phyloP scores from a whole-genome alignment of 2,329 filamentous ascomycete genomes.

The Phyllosticta paracitricarpa region DNA sequence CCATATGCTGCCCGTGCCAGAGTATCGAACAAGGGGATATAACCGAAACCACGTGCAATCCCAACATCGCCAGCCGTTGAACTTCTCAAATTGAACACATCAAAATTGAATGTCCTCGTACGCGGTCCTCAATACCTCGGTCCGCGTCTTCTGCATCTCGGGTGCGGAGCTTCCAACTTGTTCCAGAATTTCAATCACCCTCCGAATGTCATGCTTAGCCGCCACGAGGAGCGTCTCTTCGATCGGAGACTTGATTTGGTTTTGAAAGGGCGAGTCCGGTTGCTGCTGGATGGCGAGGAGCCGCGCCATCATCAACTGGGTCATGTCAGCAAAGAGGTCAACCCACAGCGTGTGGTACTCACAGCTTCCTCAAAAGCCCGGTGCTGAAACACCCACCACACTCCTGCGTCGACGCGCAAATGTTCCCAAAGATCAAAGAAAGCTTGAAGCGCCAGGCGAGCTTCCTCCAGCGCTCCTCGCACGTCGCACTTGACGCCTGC shows the following conservation, averaged over 20 bases:
- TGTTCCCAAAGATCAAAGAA: slow-evolving; percentile 65
- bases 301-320: slow-evolving; percentile 29
- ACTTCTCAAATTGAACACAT: not conserved
- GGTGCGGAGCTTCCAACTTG: slow-evolving; percentile 30
- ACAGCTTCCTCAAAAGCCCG: slow-evolving; percentile 68
- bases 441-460: slow-evolving; percentile 61
- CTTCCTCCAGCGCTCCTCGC: slow-evolving; percentile 61
- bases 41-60: too few relatives aligned
- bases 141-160: slow-evolving; percentile 40
- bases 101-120: slow-evolving; percentile 32
- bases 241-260: slow-evolving; percentile 17
- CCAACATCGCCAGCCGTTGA: not conserved
- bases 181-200: slow-evolving; percentile 38
- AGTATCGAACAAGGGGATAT: too few relatives aligned
- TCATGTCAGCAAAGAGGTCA: not conserved
- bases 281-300: slow-evolving; percentile 28
- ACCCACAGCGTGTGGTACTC: slow-evolving; percentile 34
- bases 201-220: slow-evolving; percentile 34
- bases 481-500: slow-evolving; percentile 46
- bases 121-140: slow-evolving; percentile 35
- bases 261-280: slow-evolving; percentile 17
- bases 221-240: slow-evolving; percentile 25
- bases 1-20: too few relatives aligned
- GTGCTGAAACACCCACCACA: slow-evolving; percentile 82
- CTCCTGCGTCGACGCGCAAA: slow-evolving; percentile 60